A percentile compares a stretch with the other conserved stretches of the same genome.
phyloP scores from a whole-genome alignment of 441 rosid genomes.

The Syzygium syzygioides region DNA sequence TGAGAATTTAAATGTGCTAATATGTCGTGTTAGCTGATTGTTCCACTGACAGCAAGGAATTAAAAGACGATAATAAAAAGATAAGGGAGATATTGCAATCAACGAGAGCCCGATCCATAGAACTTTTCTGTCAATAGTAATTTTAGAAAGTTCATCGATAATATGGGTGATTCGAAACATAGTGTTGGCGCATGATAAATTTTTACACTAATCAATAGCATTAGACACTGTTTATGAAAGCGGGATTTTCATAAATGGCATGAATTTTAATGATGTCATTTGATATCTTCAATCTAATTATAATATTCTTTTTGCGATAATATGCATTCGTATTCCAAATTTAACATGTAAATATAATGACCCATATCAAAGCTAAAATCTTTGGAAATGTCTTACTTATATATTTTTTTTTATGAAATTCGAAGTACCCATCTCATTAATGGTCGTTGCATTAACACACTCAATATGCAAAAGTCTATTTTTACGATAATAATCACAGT shows the following conservation, averaged over 20 bases:
- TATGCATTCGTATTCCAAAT: not conserved
- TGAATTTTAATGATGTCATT: not conserved
- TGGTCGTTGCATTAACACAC: not conserved
- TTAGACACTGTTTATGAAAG: not conserved
- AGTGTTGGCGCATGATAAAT: not conserved
- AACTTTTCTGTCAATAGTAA: not conserved
- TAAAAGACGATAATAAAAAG: not conserved
- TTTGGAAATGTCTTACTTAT: too few species aligned
- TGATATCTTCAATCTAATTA: not conserved
- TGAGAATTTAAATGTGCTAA: not conserved
- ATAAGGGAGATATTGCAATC: not conserved
- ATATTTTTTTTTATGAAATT: not conserved
- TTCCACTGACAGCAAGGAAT: too few species aligned
- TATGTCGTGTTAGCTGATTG: not conserved
- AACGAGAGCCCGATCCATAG: not conserved
- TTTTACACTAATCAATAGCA: not conserved
- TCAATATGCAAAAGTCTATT: not conserved
- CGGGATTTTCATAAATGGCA: not conserved
- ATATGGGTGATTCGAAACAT: not conserved
- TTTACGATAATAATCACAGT: not conserved
- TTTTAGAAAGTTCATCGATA: not conserved
- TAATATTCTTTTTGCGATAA: not conserved
- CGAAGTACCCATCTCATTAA: rapidly evolving
- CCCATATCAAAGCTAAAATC: not conserved
- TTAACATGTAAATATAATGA: not conserved